Evolutionary conservation across 129 eudicot genomes (phyloP), one percentile per base, ranked within the genome.

Genomic region (Gnaphalium uliginosum): DNA sequence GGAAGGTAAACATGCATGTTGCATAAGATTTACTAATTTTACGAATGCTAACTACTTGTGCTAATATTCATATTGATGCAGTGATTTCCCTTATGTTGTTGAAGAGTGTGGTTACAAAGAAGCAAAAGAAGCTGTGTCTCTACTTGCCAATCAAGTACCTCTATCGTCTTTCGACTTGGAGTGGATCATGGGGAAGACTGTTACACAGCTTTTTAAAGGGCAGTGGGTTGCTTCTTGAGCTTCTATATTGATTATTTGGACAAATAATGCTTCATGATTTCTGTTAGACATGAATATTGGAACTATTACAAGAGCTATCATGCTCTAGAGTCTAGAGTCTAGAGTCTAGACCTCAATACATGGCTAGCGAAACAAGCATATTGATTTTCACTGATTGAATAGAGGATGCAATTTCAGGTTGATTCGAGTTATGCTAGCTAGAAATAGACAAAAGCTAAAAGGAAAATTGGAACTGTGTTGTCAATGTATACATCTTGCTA

Each of bases 11-110:
- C 64, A 5, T 8, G 4, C 18, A 2, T 46, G 15, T 14, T 46
- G 29, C n/a, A 41, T 11, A 9, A 5, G 30, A 14, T 15, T 26
- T 13, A 64, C 24, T 17, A 64, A 29, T 30, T 19, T 64, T 64
- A 15, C 2, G 25, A 30, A 4, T 14, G 19, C 22, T 19, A 26
- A 29, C 17, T 27, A 26, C 33, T 27, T 62, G 68, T 24, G 27
- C 2, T 58, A 60, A 29, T 15, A 17, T 22, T 62, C 68, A 18
- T 26, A 64, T 9, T 66, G 39, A 19, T 66, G 87, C 96, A 92
- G 97, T 71, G 96, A 92, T 84, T 92, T 92, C 82, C 97, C 96
- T 18, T 92, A 33, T 75, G 97, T 92, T 57, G 88, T 92, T 60
- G 68, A 89, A 1, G 97, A 92, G 73, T 92, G 97, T 73, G 96